A percentile compares a stretch with the other conserved stretches of the same genome.
Evolutionary conservation across 1,284 basidiomycete species (phyloP).

Genomic region (Leccinum proliferum): DNA sequence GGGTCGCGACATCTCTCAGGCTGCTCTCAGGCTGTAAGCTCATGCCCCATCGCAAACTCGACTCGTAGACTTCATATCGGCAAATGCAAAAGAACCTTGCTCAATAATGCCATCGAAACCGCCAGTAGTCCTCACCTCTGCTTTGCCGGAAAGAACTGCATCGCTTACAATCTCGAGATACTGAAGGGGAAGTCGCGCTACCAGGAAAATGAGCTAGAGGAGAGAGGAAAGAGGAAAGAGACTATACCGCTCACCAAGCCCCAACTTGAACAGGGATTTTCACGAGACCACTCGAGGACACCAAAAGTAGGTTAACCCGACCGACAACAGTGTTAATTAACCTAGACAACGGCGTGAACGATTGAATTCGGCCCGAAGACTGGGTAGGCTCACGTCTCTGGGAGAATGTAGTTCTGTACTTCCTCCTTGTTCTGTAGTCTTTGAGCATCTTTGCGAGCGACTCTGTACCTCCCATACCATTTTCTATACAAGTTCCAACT

Average conservation of each 20-base stretch:
- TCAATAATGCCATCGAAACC: slow-evolving; percentile 98
- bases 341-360: slow-evolving; percentile 35
- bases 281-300: slow-evolving; percentile 95
- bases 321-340: slow-evolving; percentile 98
- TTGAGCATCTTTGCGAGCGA: slow-evolving; percentile 96
- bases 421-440: slow-evolving; percentile 92
- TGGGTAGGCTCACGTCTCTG: slow-evolving; percentile 75
- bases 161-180: slow-evolving; percentile 98
- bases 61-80: slow-evolving; percentile 99
- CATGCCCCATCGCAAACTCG: slow-evolving; percentile 94
- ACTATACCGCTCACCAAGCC: slow-evolving; percentile 66
- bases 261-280: slow-evolving; percentile 89
- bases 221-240: background rate
- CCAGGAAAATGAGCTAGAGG: slow-evolving; percentile 6
- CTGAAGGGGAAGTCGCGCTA: slow-evolving; percentile 92
- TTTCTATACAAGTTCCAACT: slow-evolving; percentile 88
- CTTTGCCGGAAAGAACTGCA: slow-evolving; percentile 90
- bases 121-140: slow-evolving; percentile 98
- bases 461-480: slow-evolving; percentile 95
- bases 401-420: slow-evolving; percentile 96
- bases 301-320: slow-evolving; percentile 92
- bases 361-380: slow-evolving; percentile 6
- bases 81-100: slow-evolving; percentile 96
- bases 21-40: slow-evolving; percentile 34
- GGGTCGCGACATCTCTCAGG: slow-evolving; percentile 85